Base-by-base conservation (phyloP, 1,139 yeast genomes). In the Diutina siamensis region DNA sequence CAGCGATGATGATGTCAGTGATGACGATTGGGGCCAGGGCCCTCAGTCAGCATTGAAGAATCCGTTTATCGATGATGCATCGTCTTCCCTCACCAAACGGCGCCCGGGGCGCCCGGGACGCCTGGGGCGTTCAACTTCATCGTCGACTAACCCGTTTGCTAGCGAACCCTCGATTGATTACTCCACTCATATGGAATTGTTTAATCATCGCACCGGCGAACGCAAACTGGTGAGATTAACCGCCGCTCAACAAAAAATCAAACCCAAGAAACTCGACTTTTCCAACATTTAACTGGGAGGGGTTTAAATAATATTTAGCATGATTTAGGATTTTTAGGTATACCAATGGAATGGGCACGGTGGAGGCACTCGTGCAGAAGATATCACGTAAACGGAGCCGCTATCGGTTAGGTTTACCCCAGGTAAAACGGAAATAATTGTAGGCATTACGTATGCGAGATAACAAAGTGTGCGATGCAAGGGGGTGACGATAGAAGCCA, bases 221-320 rank as follows among this genome's bases (percentile, higher is more conserved):
- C 56, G 59, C 38, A 59, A 61, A 47, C 53, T 67, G 28, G 63
- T 67, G 25, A 58, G 62, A 47, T 56, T 71, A 44, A 55, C 65
- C 46, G 60, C 57, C 10, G 62, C 61, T 35, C 73, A 70, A 49
- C 59, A 58, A 49, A 60, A 58, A 44, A 62, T 68, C 42, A 63
- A 63, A 50, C 76, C 75, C 20, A 67, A 65, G 53, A 68, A 63
- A 50, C 62, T 70, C 55, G 65, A 63, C 49, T 68, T 68, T 45
- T 53, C 55, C 31, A 38, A 38, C 19, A 38, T 38, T 15, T 38
- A 25, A 20, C 22, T 10, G 10, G 5, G 5, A 10, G 10, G 9
- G 28, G 28, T 10, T n/a, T n/a, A n/a, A 10, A 25, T 25, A 10
- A 25, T 25, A 7, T 7, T 25, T 25, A 31, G 34, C 34, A 31